Percentiles rank a stretch among this genome's conserved stretches.
Evolutionary conservation across 2,329 filamentous ascomycete genomes (phyloP).

Genomic region (Aspergillus aculeatinus): DNA sequence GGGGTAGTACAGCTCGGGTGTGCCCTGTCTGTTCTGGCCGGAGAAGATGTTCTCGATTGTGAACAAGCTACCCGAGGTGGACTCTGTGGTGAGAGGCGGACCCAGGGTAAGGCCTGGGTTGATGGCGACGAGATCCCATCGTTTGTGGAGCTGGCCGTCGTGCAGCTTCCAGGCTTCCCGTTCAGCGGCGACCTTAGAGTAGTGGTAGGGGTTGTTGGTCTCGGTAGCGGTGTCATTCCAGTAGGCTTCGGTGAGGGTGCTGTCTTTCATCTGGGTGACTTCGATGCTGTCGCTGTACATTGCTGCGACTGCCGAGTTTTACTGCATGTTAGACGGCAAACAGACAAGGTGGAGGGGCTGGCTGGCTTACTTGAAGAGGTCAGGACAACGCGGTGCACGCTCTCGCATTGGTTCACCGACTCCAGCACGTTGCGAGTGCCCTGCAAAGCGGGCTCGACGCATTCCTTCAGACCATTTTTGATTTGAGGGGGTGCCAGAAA

Average conservation of each 20-base stretch:
- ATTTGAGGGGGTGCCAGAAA: conserved; percentile 30
- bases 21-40: conserved; percentile 26
- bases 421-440: conserved; percentile 28
- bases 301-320: conserved; percentile 16
- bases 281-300: conserved; percentile 29
- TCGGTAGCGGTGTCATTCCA: conserved; percentile 28
- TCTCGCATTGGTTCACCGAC: conserved; percentile 21
- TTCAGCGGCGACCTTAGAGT: conserved; percentile 30
- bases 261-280: conserved; percentile 18
- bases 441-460: conserved; percentile 28
- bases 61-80: conserved; percentile 28
- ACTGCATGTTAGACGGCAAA: too few species aligned
- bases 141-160: conserved; percentile 16
- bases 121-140: conserved; percentile 30
- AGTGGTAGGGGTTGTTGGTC: conserved; percentile 27
- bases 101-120: conserved; percentile 29
- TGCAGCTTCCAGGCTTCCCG: conserved; percentile 27
- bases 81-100: conserved; percentile 19
- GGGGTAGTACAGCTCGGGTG: conserved; percentile 26
- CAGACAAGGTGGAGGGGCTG: too few species aligned
- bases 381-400: conserved; percentile 27
- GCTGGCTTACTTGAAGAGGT: conserved; percentile 20
- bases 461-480: conserved; percentile 25
- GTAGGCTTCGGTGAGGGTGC: conserved; percentile 20
- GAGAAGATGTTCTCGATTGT: conserved; percentile 26